Evolutionary conservation across 768 basidiomycete species (phyloP).

Genomic region (Mrakia gelida): DNA sequence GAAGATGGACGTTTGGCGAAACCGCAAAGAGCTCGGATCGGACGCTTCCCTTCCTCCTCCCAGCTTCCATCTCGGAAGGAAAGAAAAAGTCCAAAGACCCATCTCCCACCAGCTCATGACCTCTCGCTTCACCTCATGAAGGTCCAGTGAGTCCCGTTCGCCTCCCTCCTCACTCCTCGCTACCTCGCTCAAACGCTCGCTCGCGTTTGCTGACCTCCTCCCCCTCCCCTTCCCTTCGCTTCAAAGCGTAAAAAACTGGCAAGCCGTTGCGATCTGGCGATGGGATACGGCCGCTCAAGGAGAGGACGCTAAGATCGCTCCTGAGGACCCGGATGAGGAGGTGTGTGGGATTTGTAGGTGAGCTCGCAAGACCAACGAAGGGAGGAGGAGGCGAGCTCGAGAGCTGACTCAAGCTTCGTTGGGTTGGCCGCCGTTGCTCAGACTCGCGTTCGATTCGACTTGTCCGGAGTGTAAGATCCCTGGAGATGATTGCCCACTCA

Average conservation of each 20-base stretch:
- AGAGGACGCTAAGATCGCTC: conserved; percentile 53
- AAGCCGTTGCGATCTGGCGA: conserved; percentile 82
- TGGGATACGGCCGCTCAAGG: conserved; percentile 55
- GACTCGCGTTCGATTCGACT: conserved; percentile 82
- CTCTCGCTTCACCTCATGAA: not conserved
- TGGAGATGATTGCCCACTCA: conserved; percentile 89
- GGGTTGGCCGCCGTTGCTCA: conserved; percentile 48
- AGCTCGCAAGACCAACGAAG: conserved; percentile 19
- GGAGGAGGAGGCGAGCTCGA: conserved; percentile 56
- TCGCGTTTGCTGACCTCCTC: not conserved
- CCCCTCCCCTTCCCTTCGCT: not conserved
- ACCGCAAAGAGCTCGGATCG: not conserved
- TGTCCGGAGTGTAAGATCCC: conserved; percentile 96
- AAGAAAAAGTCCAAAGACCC: not conserved
- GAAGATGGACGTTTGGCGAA: not conserved
- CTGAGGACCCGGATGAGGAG: conserved; percentile 40
- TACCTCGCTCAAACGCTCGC: too few relatives aligned
- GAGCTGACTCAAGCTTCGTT: conserved; percentile 51
- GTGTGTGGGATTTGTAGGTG: conserved; percentile 33
- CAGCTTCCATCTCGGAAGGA: not conserved
- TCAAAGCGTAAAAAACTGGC: conserved; percentile 68
- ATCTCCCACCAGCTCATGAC: not conserved
- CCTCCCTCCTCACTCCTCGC: not conserved
- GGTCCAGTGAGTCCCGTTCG: not conserved
- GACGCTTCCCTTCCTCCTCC: not conserved